Percentiles rank a stretch among this genome's conserved stretches.
Conservation (phyloP, 2,329 filamentous ascomycete genomes). For the Colletotrichum endophyticum region DNA sequence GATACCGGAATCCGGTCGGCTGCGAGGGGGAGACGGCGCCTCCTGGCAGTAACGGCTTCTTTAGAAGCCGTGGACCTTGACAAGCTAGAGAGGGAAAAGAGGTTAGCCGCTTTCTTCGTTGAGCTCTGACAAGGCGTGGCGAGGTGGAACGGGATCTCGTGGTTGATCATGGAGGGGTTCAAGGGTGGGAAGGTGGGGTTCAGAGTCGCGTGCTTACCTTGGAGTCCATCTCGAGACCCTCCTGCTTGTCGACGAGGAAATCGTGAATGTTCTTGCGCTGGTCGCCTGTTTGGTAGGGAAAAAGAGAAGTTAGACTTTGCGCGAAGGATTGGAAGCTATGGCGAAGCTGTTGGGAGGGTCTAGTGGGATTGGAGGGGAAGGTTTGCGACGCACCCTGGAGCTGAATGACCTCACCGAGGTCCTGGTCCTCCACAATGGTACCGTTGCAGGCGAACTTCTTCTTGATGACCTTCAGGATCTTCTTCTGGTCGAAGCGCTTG, state of each 20-base stretch:
- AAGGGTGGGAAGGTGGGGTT: background rate
- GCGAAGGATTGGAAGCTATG: background rate
- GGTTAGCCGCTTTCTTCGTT: background rate
- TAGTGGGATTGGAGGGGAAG: background rate
- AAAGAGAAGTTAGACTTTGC: background rate
- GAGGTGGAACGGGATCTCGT: background rate
- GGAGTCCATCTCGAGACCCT: conserved; percentile 82
- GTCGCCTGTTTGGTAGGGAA: conserved; percentile 60
- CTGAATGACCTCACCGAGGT: conserved; percentile 24
- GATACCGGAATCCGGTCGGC: conserved; percentile 12
- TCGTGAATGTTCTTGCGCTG: conserved; percentile 93
- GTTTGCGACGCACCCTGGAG: conserved; percentile 16
- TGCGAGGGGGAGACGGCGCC: conserved; percentile 27
- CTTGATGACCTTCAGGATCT: conserved; percentile 99
- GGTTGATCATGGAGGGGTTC: background rate
- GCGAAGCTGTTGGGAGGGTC: background rate
- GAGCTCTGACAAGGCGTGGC: background rate
- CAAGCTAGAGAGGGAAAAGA: conserved; percentile 1
- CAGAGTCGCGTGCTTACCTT: conserved; percentile 49
- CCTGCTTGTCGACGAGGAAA: conserved; percentile 87
- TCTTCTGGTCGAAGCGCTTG: conserved; percentile 99
- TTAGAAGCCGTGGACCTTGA: conserved; percentile 68
- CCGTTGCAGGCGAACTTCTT: conserved; percentile 67
- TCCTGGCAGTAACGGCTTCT: conserved; percentile 34
- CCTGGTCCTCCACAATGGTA: conserved; percentile 23